Evolutionary conservation across 2,329 filamentous ascomycete species (phyloP), one percentile per base, ranked within the genome.

Genomic region (Phialophora verrucosa): DNA sequence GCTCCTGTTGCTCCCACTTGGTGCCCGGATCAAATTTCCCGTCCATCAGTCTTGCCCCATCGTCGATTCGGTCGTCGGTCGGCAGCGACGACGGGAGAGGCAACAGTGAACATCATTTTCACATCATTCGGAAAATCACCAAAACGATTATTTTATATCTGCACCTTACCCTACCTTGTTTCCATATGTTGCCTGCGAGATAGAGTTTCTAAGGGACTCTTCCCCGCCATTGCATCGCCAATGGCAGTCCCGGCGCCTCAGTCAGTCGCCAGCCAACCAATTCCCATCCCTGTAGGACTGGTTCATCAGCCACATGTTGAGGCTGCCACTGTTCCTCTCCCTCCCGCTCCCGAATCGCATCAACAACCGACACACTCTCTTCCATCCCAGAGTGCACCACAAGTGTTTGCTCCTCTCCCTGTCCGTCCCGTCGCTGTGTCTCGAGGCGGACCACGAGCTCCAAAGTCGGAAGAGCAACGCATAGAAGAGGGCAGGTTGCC

Each of bases 401-500:
- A 67, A 63, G 67, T 68, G 54, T 23, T 63, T 53, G 62, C 64
- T 29, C 65, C 63, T 35, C 69, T 66, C 47, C 68, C 68, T 55
- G 63, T 66, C 20, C 62, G 50, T 63, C 62, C 59, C n/a, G n/a
- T 32, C 35, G 27, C 32, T 27, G 42, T 60, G n/a, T 59, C 62
- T 38, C 56, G 67, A 31, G 12, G 59, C 50, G 68, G 63, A 27
- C 63, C 65, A 51, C 65, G 68, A 20, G 58, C 54, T 47, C 61
- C 65, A 20, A 68, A 66, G 49, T 59, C 47, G 4, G 69, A 68
- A 66, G 65, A 63, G 25, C 68, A 66, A 60, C 68, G 69, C 38
- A 50, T 70, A 25, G 69, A 65, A 59, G 59, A 69, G 63, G 68
- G 66, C 31, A 62, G 69, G 55, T 59, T 70, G 57, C 68, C 68